phyloP scores from a whole-genome alignment of 495 filamentous ascomycete species.

The Halenospora varia region DNA sequence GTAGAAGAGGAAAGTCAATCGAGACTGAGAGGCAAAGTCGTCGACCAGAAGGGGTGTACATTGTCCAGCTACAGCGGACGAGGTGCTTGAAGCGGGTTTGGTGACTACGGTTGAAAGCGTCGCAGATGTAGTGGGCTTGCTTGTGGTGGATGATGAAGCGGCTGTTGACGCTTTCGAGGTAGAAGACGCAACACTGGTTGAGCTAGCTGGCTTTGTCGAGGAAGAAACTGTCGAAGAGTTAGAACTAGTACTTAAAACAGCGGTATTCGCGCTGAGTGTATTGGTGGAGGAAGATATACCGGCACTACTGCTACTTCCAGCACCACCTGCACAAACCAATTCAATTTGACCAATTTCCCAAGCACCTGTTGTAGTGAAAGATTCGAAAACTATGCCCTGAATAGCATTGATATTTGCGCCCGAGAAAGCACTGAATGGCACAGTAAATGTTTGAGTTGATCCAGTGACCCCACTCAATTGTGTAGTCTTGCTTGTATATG shows the following conservation, averaged over 20 bases:
- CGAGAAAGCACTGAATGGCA: slow-evolving; percentile 47
- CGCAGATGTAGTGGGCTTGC: neutral
- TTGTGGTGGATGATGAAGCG: neutral
- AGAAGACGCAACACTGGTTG: neutral
- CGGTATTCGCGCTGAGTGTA: neutral
- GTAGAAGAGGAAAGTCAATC: slow-evolving; percentile 60
- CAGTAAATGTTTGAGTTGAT: slow-evolving; percentile 43
- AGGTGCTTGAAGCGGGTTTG: slow-evolving; percentile 14
- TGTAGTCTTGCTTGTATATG: slow-evolving; percentile 44
- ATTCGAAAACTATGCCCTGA: slow-evolving; percentile 47
- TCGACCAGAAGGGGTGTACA: slow-evolving; percentile 54
- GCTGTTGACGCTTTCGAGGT: neutral
- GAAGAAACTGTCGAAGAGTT: neutral
- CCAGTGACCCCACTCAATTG: slow-evolving; percentile 47
- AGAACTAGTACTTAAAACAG: too few species aligned
- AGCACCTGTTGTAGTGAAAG: slow-evolving; percentile 37
- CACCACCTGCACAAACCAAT: slow-evolving; percentile 39
- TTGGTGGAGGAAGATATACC: neutral
- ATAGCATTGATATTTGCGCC: slow-evolving; percentile 49
- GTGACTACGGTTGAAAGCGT: neutral
- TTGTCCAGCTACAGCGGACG: slow-evolving; percentile 22
- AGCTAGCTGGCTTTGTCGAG: neutral
- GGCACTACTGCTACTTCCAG: slow-evolving; percentile 3
- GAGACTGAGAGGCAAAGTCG: slow-evolving; percentile 60
- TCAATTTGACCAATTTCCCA: slow-evolving; percentile 52